Evolutionary conservation across 805 yeast species (phyloP).

Genomic region (Saccharomyces mikatae): DNA sequence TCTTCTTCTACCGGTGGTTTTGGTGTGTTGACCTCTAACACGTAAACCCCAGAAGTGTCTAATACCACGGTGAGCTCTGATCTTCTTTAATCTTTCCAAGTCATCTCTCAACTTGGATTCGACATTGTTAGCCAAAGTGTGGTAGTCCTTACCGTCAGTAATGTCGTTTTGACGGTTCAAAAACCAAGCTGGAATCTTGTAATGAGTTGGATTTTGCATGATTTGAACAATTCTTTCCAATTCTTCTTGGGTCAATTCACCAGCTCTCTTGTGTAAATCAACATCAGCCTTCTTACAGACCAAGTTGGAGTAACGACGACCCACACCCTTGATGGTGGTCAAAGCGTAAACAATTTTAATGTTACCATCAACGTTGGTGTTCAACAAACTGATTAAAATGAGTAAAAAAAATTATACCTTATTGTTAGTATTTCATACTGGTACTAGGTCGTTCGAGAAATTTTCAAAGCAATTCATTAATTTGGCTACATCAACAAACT

Average conservation of each 20-base stretch:
- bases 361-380: constrained; percentile 99
- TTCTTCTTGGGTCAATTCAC: constrained; percentile 99
- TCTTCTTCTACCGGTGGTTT: constrained; percentile 97
- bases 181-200: constrained; percentile 99
- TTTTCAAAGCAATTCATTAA: background rate
- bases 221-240: constrained; percentile 99
- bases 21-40: constrained; percentile 99
- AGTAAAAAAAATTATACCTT: background rate
- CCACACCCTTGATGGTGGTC: constrained; percentile 99
- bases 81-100: constrained; percentile 99
- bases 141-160: constrained; percentile 98
- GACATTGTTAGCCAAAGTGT: constrained; percentile 96
- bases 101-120: constrained; percentile 99
- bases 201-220: constrained; percentile 99
- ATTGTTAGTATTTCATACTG: constrained; percentile 31
- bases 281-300: constrained; percentile 99
- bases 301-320: constrained; percentile 99
- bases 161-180: constrained; percentile 98
- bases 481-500: background rate
- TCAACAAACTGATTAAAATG: constrained; percentile 68
- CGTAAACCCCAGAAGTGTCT: constrained; percentile 99
- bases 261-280: constrained; percentile 97
- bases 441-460: background rate
- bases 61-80: constrained; percentile 99
- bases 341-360: constrained; percentile 99